Evolutionary conservation across 2,329 filamentous ascomycete genomes (phyloP).

Genomic region (Xenoacremonium recifei): DNA sequence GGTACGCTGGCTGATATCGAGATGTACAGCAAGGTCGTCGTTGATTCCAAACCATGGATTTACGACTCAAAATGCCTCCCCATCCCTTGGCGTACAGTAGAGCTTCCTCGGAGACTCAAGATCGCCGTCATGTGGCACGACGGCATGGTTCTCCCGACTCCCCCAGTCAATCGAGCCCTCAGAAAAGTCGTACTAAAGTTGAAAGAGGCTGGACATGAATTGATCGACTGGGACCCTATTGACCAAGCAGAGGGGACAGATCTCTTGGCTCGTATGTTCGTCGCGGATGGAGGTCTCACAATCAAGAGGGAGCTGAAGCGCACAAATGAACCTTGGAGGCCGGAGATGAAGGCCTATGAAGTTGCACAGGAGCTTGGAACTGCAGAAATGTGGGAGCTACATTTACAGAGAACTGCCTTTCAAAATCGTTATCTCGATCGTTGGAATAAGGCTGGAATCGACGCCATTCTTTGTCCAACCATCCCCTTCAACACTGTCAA

Average conservation of each 20-base stretch:
- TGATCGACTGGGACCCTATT: constrained; percentile 50
- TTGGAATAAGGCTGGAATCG: constrained; percentile 49
- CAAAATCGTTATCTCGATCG: constrained; percentile 46
- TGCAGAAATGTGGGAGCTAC: constrained; percentile 47
- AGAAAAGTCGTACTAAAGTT: constrained; percentile 43
- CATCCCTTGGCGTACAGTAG: constrained; percentile 50
- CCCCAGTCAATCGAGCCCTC: constrained; percentile 60
- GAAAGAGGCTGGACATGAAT: constrained; percentile 44
- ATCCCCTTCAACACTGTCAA: constrained; percentile 44
- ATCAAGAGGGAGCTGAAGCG: constrained; percentile 38
- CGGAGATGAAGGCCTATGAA: constrained; percentile 35
- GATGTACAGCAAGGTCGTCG: constrained; percentile 51
- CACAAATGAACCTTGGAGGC: constrained; percentile 42
- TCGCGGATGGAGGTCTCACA: constrained; percentile 45
- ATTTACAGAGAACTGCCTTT: constrained; percentile 42
- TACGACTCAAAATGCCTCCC: constrained; percentile 57
- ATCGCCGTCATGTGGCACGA: constrained; percentile 66
- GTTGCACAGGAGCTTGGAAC: constrained; percentile 38
- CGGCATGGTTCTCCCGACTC: constrained; percentile 62
- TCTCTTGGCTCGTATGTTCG: constrained; percentile 45
- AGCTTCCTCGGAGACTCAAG: constrained; percentile 41
- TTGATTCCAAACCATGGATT: constrained; percentile 55
- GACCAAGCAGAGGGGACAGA: constrained; percentile 38
- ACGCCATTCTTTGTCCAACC: constrained; percentile 61
- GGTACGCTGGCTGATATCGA: constrained; percentile 54